Base-by-base conservation (phyloP, 345 rosid species). In the Citrus australasica region DNA sequence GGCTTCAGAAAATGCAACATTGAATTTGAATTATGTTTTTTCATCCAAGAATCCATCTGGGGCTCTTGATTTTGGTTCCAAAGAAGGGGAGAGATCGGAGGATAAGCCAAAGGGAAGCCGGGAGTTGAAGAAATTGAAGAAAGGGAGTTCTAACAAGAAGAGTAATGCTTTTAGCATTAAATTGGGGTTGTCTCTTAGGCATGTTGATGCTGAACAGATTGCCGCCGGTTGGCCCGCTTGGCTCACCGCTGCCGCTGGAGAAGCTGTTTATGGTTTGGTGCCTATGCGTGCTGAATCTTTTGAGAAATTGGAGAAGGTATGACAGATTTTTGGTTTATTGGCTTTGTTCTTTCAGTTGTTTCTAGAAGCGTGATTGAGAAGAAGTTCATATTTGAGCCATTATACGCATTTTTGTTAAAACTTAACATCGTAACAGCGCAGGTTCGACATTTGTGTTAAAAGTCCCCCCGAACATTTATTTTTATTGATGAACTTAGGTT, bases 151-250 rank as follows among this genome's bases (percentile, higher is more conserved):
- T 16, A 65, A 62, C 59, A 79, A 78, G 65, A 83, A 55, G 72
- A 81, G 65, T 74, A 81, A 83, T 51, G 16, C 81, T 40, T 66
- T 77, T 46, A 82, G 85, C 70, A 62, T 89, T 13, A 85, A 84
- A 80, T 76, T 87, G 19, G 90, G 90, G 25, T 71, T 85, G 48
- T 82, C 97, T 9, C 82, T 76, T 19, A 81, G 87, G 79, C 71
- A 69, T 78, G 71, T 87, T 38, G 89, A 83, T 71, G 93, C 88
- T 8, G 97, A 92, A 81, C 89, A 87, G 71, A 79, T 86, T 9
- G 90, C 93, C 22, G 92, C 90, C 60, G 97, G 97, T 11, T 92
- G 97, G 97, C 97, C 94, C 0, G 63, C 91, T 59, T 92, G 97
- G 94, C 90, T 92, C 37, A 91, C 90, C 28, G 73, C 92, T 2